Conservation (phyloP, 345 rosid genomes). For the Lepidium didymum region DNA sequence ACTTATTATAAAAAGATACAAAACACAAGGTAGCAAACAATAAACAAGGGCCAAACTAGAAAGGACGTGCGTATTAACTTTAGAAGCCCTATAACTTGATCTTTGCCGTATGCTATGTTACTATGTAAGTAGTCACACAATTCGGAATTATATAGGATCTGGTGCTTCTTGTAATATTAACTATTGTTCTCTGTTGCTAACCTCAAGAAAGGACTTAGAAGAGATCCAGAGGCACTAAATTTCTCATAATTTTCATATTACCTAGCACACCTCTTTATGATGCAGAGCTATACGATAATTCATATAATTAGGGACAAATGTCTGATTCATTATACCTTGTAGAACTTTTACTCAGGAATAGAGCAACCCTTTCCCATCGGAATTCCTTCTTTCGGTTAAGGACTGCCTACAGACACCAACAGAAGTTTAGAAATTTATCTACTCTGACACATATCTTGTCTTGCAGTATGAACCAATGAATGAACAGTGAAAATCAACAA, state of each 20-base stretch:
- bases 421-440: not conserved
- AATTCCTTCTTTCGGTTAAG: slow-evolving; percentile 76
- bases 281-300: not conserved
- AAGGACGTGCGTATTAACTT: not conserved
- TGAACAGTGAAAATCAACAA: not conserved
- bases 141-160: not conserved
- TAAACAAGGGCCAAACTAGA: not conserved
- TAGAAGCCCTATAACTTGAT: not conserved
- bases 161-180: not conserved
- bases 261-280: not conserved
- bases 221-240: not conserved
- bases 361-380: slow-evolving; percentile 73
- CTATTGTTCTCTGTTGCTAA: not conserved
- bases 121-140: not conserved
- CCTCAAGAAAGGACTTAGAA: not conserved
- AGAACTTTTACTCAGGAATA: slow-evolving; percentile 61
- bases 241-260: not conserved
- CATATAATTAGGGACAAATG: not conserved
- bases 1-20: not conserved
- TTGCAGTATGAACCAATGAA: not conserved
- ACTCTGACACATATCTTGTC: not conserved
- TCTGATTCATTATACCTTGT: slow-evolving; percentile 41
- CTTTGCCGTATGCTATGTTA: not conserved
- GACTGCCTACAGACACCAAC: slow-evolving; percentile 49
- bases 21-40: not conserved